Evolutionary conservation across 371 early-diverging fungal genomes (phyloP).

Genomic region (Lichtheimia hyalospora): DNA sequence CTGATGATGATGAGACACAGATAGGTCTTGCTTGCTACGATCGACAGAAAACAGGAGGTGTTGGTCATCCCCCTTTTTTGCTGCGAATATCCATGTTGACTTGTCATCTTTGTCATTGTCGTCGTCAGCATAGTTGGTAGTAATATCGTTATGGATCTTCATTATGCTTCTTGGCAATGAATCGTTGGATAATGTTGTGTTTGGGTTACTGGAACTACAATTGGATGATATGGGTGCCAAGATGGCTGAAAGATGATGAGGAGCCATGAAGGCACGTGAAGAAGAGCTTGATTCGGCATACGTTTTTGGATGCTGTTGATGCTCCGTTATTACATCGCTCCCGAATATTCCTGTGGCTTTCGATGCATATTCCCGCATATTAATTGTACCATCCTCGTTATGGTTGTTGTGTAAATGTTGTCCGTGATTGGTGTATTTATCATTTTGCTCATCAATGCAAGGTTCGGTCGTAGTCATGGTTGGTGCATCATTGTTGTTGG

Average conservation of each 20-base stretch:
- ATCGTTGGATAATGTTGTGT: too few relatives aligned
- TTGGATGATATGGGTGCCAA: slow-evolving; percentile 3
- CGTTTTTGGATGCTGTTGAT: not conserved
- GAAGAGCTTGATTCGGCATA: slow-evolving; percentile 7
- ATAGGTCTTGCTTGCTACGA: not conserved
- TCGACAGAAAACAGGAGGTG: not conserved
- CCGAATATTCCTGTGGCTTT: too few relatives aligned
- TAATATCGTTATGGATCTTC: not conserved
- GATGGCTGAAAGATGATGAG: slow-evolving; percentile 6
- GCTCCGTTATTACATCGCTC: too few relatives aligned
- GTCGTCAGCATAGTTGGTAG: not conserved
- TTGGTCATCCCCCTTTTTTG: too few relatives aligned
- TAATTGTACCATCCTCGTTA: not conserved
- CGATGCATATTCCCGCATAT: too few relatives aligned
- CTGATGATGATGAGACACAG: not conserved
- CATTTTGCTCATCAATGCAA: too few relatives aligned
- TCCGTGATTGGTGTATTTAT: too few relatives aligned
- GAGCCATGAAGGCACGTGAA: slow-evolving; percentile 6
- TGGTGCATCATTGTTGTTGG: too few relatives aligned
- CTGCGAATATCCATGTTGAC: too few relatives aligned
- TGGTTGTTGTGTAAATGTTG: not conserved
- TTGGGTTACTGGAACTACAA: not conserved
- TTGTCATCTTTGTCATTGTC: too few relatives aligned
- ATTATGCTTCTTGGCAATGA: not conserved
- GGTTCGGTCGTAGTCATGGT: too few relatives aligned